A percentile compares a stretch with the other conserved stretches of the same genome.
Conservation (phyloP, 78 protist species). For the Speleostelium caveatum region DNA sequence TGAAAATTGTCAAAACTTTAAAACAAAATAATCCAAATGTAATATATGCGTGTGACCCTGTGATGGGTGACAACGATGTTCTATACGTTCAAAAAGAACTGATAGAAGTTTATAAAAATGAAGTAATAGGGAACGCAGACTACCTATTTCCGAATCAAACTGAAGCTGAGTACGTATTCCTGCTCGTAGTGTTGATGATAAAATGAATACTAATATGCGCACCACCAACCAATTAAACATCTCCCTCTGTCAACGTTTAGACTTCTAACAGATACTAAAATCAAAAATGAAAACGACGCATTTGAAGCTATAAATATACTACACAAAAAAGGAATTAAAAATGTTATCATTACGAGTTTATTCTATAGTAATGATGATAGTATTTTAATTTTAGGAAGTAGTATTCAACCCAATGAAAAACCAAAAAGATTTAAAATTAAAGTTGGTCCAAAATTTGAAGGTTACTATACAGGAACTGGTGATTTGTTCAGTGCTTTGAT, state of each 20-base stretch:
- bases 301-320: conserved; percentile 44
- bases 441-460: conserved; percentile 35
- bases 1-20: conserved; percentile 20
- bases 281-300: conserved; percentile 58
- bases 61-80: conserved; percentile 89
- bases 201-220: neutral
- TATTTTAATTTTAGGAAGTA: conserved; percentile 61
- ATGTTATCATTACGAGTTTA: conserved; percentile 83
- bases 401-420: neutral
- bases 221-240: neutral
- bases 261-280: conserved; percentile 60
- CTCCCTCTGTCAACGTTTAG: conserved; percentile 8
- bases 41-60: conserved; percentile 85
- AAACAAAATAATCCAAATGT: conserved; percentile 61
- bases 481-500: conserved; percentile 82
- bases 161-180: conserved; percentile 80
- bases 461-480: conserved; percentile 90
- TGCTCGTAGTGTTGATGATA: neutral
- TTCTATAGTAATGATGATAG: neutral
- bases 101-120: conserved; percentile 57
- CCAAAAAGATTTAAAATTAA: conserved; percentile 18
- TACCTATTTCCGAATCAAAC: conserved; percentile 89
- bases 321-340: conserved; percentile 75
- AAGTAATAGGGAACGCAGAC: conserved; percentile 75
- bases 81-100: conserved; percentile 86